A percentile compares a stretch with the other conserved stretches of the same genome.
Conservation (phyloP, 306 rosid species). For the Pachyrhizus erosus region DNA sequence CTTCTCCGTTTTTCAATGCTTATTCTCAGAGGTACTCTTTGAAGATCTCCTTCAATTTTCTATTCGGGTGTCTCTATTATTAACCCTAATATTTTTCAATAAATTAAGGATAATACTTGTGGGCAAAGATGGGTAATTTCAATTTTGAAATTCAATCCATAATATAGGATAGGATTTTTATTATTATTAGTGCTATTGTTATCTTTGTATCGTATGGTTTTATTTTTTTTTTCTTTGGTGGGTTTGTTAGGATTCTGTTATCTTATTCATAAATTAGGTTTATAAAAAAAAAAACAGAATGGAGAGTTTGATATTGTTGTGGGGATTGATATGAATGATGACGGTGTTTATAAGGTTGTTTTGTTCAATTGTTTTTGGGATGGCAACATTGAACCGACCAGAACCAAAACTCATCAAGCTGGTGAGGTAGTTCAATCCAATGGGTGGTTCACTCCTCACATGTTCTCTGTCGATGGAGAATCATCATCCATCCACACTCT, state of each 20-base stretch:
- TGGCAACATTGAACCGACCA: slow-evolving; percentile 54
- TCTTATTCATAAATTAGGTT: slow-evolving; percentile 62
- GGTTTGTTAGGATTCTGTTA: slow-evolving; percentile 53
- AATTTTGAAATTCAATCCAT: not conserved
- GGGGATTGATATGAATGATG: slow-evolving; percentile 63
- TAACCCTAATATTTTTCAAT: not conserved
- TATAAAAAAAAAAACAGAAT: slow-evolving; percentile 31
- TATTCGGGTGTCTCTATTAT: slow-evolving; percentile 3
- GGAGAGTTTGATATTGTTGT: slow-evolving; percentile 67
- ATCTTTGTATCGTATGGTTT: not conserved
- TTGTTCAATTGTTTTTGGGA: slow-evolving; percentile 55
- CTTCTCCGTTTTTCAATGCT: slow-evolving; percentile 30
- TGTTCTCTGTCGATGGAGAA: slow-evolving; percentile 58
- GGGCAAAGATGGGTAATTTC: not conserved
- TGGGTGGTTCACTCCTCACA: slow-evolving; percentile 66
- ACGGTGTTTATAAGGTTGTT: slow-evolving; percentile 57
- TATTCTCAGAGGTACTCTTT: slow-evolving; percentile 35
- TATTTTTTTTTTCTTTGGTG: not conserved
- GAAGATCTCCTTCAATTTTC: slow-evolving; percentile 28
- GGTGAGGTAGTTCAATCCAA: slow-evolving; percentile 45
- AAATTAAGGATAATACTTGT: not conserved
- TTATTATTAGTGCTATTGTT: not conserved
- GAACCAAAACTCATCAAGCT: slow-evolving; percentile 52
- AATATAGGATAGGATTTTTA: not conserved
- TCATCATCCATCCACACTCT: slow-evolving; percentile 60